These are phyloP conservation scores for Penicillium sp. DNA, from an alignment of 2,329 filamentous ascomycete genomes.

Conservation along the genomic window DNA sequence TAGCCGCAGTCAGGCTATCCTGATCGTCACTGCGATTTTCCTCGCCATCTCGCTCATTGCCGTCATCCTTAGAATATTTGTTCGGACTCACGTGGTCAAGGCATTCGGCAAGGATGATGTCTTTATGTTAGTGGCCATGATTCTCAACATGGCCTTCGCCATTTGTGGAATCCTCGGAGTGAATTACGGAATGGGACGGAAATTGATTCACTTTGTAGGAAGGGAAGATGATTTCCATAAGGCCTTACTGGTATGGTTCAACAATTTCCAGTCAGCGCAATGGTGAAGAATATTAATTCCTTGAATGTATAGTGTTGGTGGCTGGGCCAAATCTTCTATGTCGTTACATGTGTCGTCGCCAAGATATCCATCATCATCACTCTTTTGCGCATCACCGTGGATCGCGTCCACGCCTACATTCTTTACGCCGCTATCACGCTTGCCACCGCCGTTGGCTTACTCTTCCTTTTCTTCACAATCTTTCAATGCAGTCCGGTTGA, in stretches of 20 bases:
- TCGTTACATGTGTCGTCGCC: slow-evolving; percentile 46
- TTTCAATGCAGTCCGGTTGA: slow-evolving; percentile 53
- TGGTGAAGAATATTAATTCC: background rate
- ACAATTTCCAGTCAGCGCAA: background rate
- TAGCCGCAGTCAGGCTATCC: slow-evolving; percentile 20
- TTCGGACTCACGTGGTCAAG: slow-evolving; percentile 35
- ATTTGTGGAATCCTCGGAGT: slow-evolving; percentile 28
- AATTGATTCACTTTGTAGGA: slow-evolving; percentile 16
- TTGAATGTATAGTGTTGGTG: slow-evolving; percentile 42
- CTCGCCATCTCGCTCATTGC: slow-evolving; percentile 42
- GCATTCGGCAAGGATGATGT: slow-evolving; percentile 4
- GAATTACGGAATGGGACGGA: slow-evolving; percentile 25
- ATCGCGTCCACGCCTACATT: slow-evolving; percentile 46
- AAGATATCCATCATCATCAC: slow-evolving; percentile 55
- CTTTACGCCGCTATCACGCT: slow-evolving; percentile 47
- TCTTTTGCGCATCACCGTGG: slow-evolving; percentile 51
- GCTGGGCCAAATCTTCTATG: slow-evolving; percentile 54
- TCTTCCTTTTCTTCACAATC: slow-evolving; percentile 51
- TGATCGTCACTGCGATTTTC: slow-evolving; percentile 37
- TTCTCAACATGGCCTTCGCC: slow-evolving; percentile 27
- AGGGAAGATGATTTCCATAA: slow-evolving; percentile 16
- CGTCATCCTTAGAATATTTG: slow-evolving; percentile 42
- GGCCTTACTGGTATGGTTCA: slow-evolving; percentile 25
- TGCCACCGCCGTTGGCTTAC: slow-evolving; percentile 44
- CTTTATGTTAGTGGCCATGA: slow-evolving; percentile 24